Percentiles rank a stretch among this genome's conserved stretches.
Evolutionary conservation across 2,329 filamentous ascomycete genomes (phyloP).

Genomic region (Cladosporium cucumerinum): DNA sequence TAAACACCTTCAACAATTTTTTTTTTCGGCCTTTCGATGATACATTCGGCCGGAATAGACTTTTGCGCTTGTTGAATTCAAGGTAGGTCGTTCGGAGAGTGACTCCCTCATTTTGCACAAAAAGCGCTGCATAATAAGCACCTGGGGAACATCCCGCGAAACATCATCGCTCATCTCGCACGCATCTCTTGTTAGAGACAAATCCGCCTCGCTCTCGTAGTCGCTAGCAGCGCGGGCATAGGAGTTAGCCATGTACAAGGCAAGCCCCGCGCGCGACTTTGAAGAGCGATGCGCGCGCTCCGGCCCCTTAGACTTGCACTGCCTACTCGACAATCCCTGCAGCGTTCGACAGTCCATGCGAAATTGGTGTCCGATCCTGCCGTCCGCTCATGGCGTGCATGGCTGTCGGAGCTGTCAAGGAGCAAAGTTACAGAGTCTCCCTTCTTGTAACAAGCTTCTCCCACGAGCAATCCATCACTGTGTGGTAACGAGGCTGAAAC

Average conservation of each 20-base stretch:
- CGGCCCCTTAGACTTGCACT: constrained; percentile 1
- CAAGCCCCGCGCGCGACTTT: background rate
- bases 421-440: background rate
- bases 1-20: background rate
- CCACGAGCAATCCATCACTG: background rate
- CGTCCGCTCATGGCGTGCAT: background rate
- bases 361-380: constrained; percentile 1
- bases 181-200: background rate
- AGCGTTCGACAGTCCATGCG: background rate
- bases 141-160: background rate
- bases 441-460: background rate
- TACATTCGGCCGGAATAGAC: background rate
- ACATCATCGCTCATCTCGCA: background rate
- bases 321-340: background rate
- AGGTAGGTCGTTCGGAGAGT: background rate
- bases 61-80: background rate
- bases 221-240: background rate
- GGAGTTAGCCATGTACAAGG: background rate
- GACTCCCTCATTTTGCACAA: background rate
- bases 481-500: background rate
- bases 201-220: background rate
- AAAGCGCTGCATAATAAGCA: background rate
- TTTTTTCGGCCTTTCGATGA: background rate
- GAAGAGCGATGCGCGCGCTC: background rate
- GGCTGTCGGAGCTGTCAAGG: background rate